Conservation (phyloP, 352 stramenopile species). For the Phytophthora melonis region DNA sequence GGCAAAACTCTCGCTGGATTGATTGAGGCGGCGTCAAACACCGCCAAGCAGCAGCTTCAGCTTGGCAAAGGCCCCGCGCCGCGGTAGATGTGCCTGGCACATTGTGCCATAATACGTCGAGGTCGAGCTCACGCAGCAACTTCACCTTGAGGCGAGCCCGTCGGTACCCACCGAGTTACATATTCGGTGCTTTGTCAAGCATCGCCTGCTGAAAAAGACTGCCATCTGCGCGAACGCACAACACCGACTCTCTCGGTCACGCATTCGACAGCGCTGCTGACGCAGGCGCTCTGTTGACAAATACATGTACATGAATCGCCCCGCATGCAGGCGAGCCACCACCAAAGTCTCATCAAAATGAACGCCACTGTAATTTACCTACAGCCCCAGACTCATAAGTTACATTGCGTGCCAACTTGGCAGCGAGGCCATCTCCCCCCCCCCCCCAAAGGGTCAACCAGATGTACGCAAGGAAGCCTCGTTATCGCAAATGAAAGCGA, state of each 20-base stretch:
- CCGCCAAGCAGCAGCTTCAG: constrained; percentile 29
- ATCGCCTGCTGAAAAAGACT: constrained; percentile 32
- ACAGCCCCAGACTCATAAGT: not conserved
- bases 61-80: constrained; percentile 9
- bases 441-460: constrained; percentile 1
- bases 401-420: constrained; percentile 3
- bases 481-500: constrained; percentile 16
- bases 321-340: constrained; percentile 10
- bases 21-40: constrained; percentile 29
- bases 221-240: constrained; percentile 23
- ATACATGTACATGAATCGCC: too few species aligned
- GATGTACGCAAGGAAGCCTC: constrained; percentile 20
- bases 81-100: not conserved
- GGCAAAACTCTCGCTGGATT: constrained; percentile 19
- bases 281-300: constrained; percentile 16
- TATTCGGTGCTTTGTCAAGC: constrained; percentile 24
- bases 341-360: not conserved
- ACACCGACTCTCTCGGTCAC: constrained; percentile 25
- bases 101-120: too few species aligned
- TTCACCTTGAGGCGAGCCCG: not conserved
- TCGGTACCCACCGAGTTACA: constrained; percentile 25
- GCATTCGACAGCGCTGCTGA: constrained; percentile 5
- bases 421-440: not conserved
- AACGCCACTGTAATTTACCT: too few species aligned
- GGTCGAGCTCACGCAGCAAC: not conserved